Conservation (phyloP, 1,284 basidiomycete species). For the Sutorius eximius region DNA sequence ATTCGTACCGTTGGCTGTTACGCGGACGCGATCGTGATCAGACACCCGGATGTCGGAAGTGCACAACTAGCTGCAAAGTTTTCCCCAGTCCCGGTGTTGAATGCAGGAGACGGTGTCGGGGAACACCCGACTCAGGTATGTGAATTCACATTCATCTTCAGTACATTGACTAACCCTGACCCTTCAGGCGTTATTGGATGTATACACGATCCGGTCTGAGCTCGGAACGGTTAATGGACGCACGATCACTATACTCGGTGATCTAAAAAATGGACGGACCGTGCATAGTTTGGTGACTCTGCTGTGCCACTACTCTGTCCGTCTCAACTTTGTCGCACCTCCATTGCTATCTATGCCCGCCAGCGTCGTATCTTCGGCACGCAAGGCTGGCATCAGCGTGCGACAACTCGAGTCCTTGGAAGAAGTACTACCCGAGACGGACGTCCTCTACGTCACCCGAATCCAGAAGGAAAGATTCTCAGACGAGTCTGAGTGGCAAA, state of each 20-base stretch:
- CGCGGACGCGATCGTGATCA: conserved; percentile 91
- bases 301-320: conserved; percentile 90
- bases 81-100: conserved; percentile 94
- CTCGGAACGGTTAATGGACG: conserved; percentile 97
- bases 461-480: conserved; percentile 96
- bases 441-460: conserved; percentile 96
- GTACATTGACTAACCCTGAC: background rate
- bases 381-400: conserved; percentile 80
- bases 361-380: conserved; percentile 78
- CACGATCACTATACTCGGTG: conserved; percentile 92
- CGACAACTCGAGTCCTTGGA: conserved; percentile 84
- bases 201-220: conserved; percentile 98
- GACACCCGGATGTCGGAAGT: conserved; percentile 93
- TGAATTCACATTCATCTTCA: background rate
- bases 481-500: conserved; percentile 80
- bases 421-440: conserved; percentile 89
- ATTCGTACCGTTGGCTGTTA: conserved; percentile 96
- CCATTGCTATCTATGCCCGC: conserved; percentile 91
- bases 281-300: conserved; percentile 96
- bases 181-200: conserved; percentile 81
- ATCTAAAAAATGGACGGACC: conserved; percentile 97
- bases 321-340: conserved; percentile 95
- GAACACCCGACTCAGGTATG: conserved; percentile 95
- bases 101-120: conserved; percentile 96
- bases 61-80: conserved; percentile 90